These are phyloP conservation scores for Pistacia atlantica DNA, from an alignment of 345 rosid species.

Conservation along the genomic window DNA sequence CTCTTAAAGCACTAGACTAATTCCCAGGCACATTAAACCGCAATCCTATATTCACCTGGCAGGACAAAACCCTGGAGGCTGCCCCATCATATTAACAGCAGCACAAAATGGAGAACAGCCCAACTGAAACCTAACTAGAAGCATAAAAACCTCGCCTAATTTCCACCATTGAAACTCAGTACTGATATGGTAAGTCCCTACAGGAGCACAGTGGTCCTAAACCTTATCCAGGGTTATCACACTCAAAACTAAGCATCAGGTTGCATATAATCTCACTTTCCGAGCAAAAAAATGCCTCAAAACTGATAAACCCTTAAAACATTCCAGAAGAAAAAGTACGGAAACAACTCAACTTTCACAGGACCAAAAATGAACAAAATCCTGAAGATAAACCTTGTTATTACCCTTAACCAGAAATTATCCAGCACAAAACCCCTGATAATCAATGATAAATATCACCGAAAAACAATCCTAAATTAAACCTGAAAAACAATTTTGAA, in stretches of 20 bases:
- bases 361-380: neutral
- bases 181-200: neutral
- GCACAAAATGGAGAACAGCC: neutral
- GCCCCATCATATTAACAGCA: neutral
- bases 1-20: neutral
- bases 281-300: neutral
- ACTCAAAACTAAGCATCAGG: neutral
- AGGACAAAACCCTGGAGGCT: neutral
- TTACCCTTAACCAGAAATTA: neutral
- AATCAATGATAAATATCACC: neutral
- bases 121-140: neutral
- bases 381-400: conserved; percentile 1
- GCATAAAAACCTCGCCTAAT: neutral
- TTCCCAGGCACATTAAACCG: neutral
- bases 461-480: neutral
- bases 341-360: neutral
- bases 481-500: conserved; percentile 15
- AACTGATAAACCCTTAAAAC: neutral
- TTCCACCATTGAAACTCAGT: neutral
- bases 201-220: neutral
- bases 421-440: neutral
- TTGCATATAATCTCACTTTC: conserved; percentile 9
- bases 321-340: too few relatives aligned
- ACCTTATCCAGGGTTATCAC: neutral
- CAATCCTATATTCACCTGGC: conserved; percentile 3